Percentiles rank a stretch among this genome's conserved stretches.
Evolutionary conservation across 2,329 filamentous ascomycete species (phyloP).

Genomic region (Alternaria solani): DNA sequence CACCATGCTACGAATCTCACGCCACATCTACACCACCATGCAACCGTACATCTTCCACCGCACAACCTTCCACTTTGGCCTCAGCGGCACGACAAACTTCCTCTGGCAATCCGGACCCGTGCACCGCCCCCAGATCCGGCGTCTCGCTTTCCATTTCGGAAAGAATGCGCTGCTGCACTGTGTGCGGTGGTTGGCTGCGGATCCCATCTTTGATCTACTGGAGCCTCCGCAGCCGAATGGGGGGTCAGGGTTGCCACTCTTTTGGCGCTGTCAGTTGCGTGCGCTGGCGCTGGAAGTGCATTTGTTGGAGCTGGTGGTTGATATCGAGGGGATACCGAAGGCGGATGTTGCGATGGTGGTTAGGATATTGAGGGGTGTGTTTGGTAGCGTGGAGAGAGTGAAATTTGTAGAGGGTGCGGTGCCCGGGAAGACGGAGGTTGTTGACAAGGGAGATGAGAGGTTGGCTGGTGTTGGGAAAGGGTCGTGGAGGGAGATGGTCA

Average conservation of each 20-base stretch:
- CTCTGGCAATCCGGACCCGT: conserved; percentile 27
- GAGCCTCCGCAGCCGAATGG: conserved; percentile 31
- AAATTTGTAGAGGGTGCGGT: conserved; percentile 20
- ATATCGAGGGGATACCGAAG: conserved; percentile 27
- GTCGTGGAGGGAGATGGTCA: conserved; percentile 30
- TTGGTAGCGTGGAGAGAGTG: conserved; percentile 29
- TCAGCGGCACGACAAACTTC: conserved; percentile 17
- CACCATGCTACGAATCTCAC: conserved; percentile 31
- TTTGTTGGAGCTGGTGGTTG: conserved; percentile 33
- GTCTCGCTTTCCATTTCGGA: conserved; percentile 32
- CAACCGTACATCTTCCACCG: conserved; percentile 34
- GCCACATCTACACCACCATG: conserved; percentile 26
- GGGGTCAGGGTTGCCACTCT: conserved; percentile 31
- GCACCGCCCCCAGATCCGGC: conserved; percentile 31
- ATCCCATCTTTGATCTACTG: conserved; percentile 37
- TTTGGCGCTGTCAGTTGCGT: conserved; percentile 45
- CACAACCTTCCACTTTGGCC: conserved; percentile 33
- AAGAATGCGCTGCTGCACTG: conserved; percentile 36
- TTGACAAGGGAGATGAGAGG: conserved; percentile 7
- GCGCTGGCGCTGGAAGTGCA: conserved; percentile 37
- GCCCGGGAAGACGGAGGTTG: conserved; percentile 2
- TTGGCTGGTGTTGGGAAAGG: conserved; percentile 7
- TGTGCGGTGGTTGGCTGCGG: conserved; percentile 43
- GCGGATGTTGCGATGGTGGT: conserved; percentile 35
- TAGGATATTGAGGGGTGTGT: conserved; percentile 25